A percentile compares a stretch with the other conserved stretches of the same genome.
These are phyloP conservation scores for Ustilago nuda DNA, from an alignment of 1,284 basidiomycete genomes.

Conservation along the genomic window DNA sequence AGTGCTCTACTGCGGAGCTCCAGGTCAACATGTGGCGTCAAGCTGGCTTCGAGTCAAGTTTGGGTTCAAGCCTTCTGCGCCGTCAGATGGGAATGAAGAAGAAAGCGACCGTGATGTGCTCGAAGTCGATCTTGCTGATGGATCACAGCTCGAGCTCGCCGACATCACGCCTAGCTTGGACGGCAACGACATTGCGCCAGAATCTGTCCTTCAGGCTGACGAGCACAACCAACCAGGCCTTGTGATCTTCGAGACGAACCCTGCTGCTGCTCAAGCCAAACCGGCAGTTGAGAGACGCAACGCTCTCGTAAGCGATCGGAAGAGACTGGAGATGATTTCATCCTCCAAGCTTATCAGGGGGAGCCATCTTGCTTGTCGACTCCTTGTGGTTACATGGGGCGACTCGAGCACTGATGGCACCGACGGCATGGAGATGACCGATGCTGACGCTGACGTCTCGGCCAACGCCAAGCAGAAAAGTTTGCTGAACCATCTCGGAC, in stretches of 20 bases:
- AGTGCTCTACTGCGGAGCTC: slow-evolving; percentile 32
- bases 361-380: slow-evolving; percentile 29
- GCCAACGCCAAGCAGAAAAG: not conserved
- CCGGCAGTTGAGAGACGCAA: slow-evolving; percentile 13
- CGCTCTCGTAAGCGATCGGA: slow-evolving; percentile 16
- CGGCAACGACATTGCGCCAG: slow-evolving; percentile 1
- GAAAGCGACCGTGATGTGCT: slow-evolving; percentile 22
- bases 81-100: not conserved
- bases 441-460: not conserved
- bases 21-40: slow-evolving; percentile 37
- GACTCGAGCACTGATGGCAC: not conserved
- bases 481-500: slow-evolving; percentile 16
- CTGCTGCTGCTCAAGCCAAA: slow-evolving; percentile 14
- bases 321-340: slow-evolving; percentile 28
- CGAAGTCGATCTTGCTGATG: slow-evolving; percentile 37
- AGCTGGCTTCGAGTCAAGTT: slow-evolving; percentile 54
- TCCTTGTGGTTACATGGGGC: slow-evolving; percentile 38
- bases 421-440: slow-evolving; percentile 28
- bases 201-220: slow-evolving; percentile 14
- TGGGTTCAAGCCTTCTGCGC: slow-evolving; percentile 22
- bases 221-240: slow-evolving; percentile 34
- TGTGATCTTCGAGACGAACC: slow-evolving; percentile 46
- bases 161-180: slow-evolving; percentile 17
- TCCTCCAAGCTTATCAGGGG: slow-evolving; percentile 8
- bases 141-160: slow-evolving; percentile 35